Evolutionary conservation across 2,329 filamentous ascomycete species (phyloP).

Genomic region (Escovopsis sp.): DNA sequence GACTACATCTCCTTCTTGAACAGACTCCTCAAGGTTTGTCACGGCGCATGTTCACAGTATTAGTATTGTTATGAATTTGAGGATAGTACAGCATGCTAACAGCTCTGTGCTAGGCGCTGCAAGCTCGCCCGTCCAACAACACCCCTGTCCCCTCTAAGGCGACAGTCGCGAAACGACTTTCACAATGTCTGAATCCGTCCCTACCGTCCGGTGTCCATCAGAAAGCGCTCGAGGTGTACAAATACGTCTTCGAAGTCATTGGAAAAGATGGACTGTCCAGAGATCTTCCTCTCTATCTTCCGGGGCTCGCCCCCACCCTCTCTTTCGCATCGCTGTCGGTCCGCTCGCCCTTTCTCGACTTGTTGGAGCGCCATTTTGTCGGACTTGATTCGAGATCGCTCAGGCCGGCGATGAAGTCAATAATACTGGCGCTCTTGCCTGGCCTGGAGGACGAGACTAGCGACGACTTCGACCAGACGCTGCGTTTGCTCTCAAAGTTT

Average conservation of each 20-base stretch:
- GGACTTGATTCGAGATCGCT: slow-evolving; percentile 55
- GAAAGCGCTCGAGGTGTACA: slow-evolving; percentile 89
- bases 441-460: slow-evolving; percentile 92
- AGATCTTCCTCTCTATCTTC: slow-evolving; percentile 77
- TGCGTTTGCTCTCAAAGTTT: slow-evolving; percentile 65
- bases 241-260: slow-evolving; percentile 74
- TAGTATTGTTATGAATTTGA: too few relatives aligned
- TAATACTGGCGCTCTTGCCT: slow-evolving; percentile 78
- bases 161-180: slow-evolving; percentile 74
- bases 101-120: slow-evolving; percentile 50
- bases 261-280: slow-evolving; percentile 64
- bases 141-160: slow-evolving; percentile 67
- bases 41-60: neutral
- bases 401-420: slow-evolving; percentile 76
- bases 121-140: slow-evolving; percentile 63
- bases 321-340: slow-evolving; percentile 92
- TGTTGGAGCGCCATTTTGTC: slow-evolving; percentile 71
- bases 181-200: slow-evolving; percentile 87
- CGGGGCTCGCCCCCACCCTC: slow-evolving; percentile 74
- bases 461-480: slow-evolving; percentile 85
- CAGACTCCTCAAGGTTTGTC: slow-evolving; percentile 65
- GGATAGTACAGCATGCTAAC: slow-evolving; percentile 1
- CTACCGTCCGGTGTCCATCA: slow-evolving; percentile 94
- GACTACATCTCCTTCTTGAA: slow-evolving; percentile 98
- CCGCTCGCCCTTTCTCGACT: slow-evolving; percentile 66